Base-by-base conservation (phyloP, 768 basidiomycete genomes). In the Hydnomerulius pinastri region DNA sequence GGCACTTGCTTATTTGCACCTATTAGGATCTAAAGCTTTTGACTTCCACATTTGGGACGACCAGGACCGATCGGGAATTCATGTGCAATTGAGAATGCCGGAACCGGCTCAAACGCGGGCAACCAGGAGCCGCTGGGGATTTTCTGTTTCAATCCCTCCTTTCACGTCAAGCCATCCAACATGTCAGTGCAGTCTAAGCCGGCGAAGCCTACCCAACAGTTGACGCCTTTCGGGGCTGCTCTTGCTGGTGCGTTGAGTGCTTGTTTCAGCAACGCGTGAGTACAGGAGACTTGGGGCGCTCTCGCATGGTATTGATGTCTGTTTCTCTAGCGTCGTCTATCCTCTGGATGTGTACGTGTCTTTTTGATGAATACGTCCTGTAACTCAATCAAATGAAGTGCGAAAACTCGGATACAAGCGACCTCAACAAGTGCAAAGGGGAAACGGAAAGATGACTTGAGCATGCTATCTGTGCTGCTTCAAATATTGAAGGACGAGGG, bases 381-480 rank as follows among this genome's bases (percentile, higher is more conserved):
- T 63, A n/a, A n/a, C n/a, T n/a, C n/a, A n/a, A n/a, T 42, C 24
- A 12, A 17, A 17, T 17, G 27, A 63, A 97, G 94, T 8, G 87
- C 91, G 50, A 98, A 98, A 71, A 98, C 96, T 2, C 84, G 90
- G 36, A 92, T 99, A 54, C 97, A 99, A 66, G 95, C 92, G 24
- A 73, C 83, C 13, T 78, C 84, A 5, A 60, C 71, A 13, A 78
- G 79, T 28, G 73, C 77, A 44, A 80, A 80, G 64, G 76, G 73
- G 32, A 81, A 77, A 61, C 77, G 74, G 54, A 76, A 76, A 38
- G 72, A 75, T 38, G 70, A 72, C 39, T 65, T 72, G 44, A 82
- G 83, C 3, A 80, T 94, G 72, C 61, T 85, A 33, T 67, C 77
- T 18, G 76, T 95, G 44, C 67, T 98, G 30, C 54, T 83, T 44